Conservation (phyloP, 1,284 basidiomycete genomes). For the Taiwanofungus camphoratus region DNA sequence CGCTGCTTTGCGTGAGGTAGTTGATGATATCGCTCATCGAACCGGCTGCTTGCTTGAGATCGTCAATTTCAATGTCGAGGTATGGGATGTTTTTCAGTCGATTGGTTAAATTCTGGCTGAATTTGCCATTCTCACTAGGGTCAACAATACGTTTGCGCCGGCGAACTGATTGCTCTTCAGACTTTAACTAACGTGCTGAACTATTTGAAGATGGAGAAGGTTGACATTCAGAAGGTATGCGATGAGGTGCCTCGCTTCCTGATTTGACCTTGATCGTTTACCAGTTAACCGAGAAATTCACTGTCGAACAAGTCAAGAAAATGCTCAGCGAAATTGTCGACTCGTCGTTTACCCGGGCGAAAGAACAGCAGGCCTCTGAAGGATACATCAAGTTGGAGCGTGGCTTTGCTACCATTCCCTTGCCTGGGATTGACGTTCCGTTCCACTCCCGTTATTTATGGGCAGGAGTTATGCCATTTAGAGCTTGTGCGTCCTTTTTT, state of each 20-base stretch:
- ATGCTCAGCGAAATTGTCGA: conserved; percentile 90
- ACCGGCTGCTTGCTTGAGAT: conserved; percentile 88
- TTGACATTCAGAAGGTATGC: conserved; percentile 91
- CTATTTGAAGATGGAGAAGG: conserved; percentile 94
- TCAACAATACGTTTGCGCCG: conserved; percentile 97
- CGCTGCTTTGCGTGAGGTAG: conserved; percentile 89
- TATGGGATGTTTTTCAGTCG: conserved; percentile 28
- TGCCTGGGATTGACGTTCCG: conserved; percentile 97
- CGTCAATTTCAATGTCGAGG: conserved; percentile 97
- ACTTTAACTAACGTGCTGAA: conserved; percentile 96
- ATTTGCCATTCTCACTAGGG: conserved; percentile 42
- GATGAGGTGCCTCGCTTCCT: no score
- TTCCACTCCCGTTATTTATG: conserved; percentile 99
- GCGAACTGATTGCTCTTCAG: conserved; percentile 90
- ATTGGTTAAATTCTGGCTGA: neutral
- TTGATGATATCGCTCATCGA: conserved; percentile 78
- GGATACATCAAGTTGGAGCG: conserved; percentile 95
- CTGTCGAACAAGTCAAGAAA: conserved; percentile 86
- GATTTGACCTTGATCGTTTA: no score
- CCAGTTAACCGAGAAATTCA: conserved; percentile 82
- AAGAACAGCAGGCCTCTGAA: conserved; percentile 75
- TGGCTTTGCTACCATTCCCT: conserved; percentile 93
- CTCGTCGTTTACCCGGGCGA: conserved; percentile 74
- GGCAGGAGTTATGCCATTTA: conserved; percentile 98
- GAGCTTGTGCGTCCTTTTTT: conserved; percentile 53